Evolutionary conservation across 31 red algal genomes (phyloP).

Genomic region (Porphyra umbilicalis): DNA sequence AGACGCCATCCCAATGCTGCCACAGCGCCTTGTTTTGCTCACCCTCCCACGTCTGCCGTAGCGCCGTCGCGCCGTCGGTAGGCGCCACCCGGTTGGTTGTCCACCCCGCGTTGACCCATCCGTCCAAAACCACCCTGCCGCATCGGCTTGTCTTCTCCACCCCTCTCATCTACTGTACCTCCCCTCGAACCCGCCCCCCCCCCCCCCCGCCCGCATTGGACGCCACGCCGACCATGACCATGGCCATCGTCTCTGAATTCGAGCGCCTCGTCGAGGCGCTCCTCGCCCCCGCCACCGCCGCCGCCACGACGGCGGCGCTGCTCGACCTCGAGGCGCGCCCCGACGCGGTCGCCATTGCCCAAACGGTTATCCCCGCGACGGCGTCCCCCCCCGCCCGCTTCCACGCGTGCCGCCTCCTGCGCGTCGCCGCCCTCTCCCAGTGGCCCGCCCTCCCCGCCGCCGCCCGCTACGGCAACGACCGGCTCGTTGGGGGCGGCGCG

Average conservation of each 20-base stretch:
- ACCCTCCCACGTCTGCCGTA: no score
- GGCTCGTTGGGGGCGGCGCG: not conserved
- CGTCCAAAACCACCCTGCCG: no score
- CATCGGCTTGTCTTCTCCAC: no score
- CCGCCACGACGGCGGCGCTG: conserved; percentile 16
- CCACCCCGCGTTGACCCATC: no score
- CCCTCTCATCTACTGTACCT: no score
- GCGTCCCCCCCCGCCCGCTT: conserved; percentile 22
- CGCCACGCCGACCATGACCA: not conserved
- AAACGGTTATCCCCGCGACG: conserved; percentile 10
- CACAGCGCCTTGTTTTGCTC: no score
- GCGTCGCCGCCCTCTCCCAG: not conserved
- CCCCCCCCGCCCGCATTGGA: no score
- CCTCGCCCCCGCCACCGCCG: conserved; percentile 16
- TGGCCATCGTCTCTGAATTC: conserved; percentile 21
- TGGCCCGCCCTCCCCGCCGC: conserved; percentile 21
- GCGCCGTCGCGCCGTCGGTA: no score
- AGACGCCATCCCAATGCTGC: no score
- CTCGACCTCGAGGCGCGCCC: conserved; percentile 5
- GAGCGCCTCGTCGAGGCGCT: conserved; percentile 19
- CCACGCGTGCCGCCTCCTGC: conserved; percentile 23
- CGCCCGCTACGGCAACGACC: not conserved
- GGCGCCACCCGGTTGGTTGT: no score
- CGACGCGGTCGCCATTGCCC: conserved; percentile 9
- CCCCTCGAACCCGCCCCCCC: no score